Conservation (phyloP, 2,329 filamentous ascomycete genomes). For the Talaromyces sp. region DNA sequence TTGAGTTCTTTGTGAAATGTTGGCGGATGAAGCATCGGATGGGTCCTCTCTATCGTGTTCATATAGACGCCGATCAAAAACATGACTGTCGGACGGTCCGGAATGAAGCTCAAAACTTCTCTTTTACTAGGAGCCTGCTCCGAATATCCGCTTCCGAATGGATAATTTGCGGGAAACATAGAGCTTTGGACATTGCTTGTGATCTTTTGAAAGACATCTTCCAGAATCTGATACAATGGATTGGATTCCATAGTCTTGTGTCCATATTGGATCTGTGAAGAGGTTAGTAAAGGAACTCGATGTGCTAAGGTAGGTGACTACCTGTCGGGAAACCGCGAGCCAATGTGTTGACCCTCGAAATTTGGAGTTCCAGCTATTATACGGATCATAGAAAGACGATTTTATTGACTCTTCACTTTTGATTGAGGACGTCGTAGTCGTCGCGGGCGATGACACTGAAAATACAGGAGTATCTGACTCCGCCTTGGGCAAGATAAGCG, state of each 20-base stretch:
- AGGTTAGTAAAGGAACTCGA: not conserved
- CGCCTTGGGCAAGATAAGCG: constrained; percentile 11
- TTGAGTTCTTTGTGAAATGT: constrained; percentile 39
- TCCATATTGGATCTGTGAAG: constrained; percentile 8
- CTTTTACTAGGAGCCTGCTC: constrained; percentile 11
- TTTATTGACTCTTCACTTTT: constrained; percentile 1
- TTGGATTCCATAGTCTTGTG: not conserved
- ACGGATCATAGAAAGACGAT: not conserved
- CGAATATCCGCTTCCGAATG: constrained; percentile 17
- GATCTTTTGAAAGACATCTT: constrained; percentile 7
- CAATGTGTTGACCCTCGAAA: constrained; percentile 19
- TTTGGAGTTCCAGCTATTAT: constrained; percentile 15
- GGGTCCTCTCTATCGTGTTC: constrained; percentile 17
- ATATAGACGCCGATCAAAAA: constrained; percentile 15
- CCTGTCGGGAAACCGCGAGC: constrained; percentile 14
- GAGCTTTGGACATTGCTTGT: constrained; percentile 7
- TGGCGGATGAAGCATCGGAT: constrained; percentile 36
- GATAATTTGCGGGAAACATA: constrained; percentile 17
- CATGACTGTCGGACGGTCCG: constrained; percentile 7
- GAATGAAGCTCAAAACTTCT: constrained; percentile 15
- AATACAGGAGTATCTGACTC: not conserved
- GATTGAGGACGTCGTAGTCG: constrained; percentile 2
- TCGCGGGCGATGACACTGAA: constrained; percentile 1
- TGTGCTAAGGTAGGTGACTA: not conserved
- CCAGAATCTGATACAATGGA: not conserved